phyloP scores from a whole-genome alignment of 208 protist species.

The Acanthamoeba royreba region DNA sequence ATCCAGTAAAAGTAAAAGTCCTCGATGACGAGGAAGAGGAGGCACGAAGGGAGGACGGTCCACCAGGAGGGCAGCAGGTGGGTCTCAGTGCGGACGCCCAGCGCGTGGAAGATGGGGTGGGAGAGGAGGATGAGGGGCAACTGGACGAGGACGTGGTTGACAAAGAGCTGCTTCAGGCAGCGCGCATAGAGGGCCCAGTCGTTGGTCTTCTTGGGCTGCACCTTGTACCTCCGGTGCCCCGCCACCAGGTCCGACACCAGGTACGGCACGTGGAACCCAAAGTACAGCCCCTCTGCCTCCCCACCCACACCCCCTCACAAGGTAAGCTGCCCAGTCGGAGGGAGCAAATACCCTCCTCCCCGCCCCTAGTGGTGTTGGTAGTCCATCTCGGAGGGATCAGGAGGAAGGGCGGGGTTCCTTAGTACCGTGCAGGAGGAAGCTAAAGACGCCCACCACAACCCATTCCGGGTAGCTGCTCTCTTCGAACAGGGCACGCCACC shows the following conservation, averaged over 20 bases:
- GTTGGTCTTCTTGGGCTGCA: slow-evolving; percentile 62
- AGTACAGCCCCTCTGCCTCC: slow-evolving; percentile 65
- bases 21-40: slow-evolving; percentile 56
- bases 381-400: too few relatives aligned
- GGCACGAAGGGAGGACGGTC: neutral
- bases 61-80: neutral
- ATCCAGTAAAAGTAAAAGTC: slow-evolving; percentile 71
- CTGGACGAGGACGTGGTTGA: slow-evolving; percentile 61
- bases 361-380: too few relatives aligned
- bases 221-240: slow-evolving; percentile 63
- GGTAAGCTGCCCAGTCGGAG: too few relatives aligned
- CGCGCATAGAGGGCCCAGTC: slow-evolving; percentile 9
- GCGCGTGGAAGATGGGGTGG: slow-evolving; percentile 45
- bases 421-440: slow-evolving; percentile 58
- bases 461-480: neutral
- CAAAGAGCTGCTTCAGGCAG: slow-evolving; percentile 54
- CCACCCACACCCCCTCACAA: too few relatives aligned
- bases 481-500: neutral
- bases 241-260: slow-evolving; percentile 59
- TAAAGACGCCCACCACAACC: slow-evolving; percentile 42
- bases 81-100: slow-evolving; percentile 37
- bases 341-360: too few relatives aligned
- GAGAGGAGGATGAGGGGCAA: slow-evolving; percentile 58
- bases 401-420: too few relatives aligned
- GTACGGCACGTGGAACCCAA: slow-evolving; percentile 54